Evolutionary conservation across 2,329 filamentous ascomycete genomes (phyloP).

Genomic region (Cordyceps tenuipes): DNA sequence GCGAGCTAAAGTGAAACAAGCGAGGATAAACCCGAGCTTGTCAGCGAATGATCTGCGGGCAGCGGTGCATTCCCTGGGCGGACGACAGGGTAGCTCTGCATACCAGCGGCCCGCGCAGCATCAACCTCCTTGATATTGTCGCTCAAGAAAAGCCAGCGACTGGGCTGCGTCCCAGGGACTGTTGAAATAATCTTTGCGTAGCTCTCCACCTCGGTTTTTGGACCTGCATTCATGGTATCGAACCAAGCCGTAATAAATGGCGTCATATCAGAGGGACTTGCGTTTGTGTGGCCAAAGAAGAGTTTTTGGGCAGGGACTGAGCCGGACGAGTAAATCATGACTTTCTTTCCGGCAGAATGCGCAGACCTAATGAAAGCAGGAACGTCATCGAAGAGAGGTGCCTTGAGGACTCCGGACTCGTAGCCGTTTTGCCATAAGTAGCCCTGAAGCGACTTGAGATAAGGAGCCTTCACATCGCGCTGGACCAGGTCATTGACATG

Average conservation of each 20-base stretch:
- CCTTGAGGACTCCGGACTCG: conserved; percentile 57
- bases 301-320: conserved; percentile 75
- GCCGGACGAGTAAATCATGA: conserved; percentile 76
- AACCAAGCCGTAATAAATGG: conserved; percentile 58
- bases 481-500: conserved; percentile 65
- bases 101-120: conserved; percentile 53
- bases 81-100: conserved; percentile 52
- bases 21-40: conserved; percentile 22
- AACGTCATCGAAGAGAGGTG: conserved; percentile 69
- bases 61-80: conserved; percentile 65
- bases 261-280: conserved; percentile 50
- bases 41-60: conserved; percentile 36
- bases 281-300: conserved; percentile 60
- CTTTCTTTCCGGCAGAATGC: conserved; percentile 43
- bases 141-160: conserved; percentile 67
- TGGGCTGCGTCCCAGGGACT: conserved; percentile 34
- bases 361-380: conserved; percentile 53
- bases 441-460: conserved; percentile 72
- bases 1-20: not conserved
- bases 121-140: conserved; percentile 67
- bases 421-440: conserved; percentile 73
- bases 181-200: conserved; percentile 55
- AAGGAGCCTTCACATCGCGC: conserved; percentile 65
- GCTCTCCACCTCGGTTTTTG: conserved; percentile 59
- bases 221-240: conserved; percentile 72